Conservation (phyloP, 352 stramenopile genomes). For the Pythium sp. region DNA sequence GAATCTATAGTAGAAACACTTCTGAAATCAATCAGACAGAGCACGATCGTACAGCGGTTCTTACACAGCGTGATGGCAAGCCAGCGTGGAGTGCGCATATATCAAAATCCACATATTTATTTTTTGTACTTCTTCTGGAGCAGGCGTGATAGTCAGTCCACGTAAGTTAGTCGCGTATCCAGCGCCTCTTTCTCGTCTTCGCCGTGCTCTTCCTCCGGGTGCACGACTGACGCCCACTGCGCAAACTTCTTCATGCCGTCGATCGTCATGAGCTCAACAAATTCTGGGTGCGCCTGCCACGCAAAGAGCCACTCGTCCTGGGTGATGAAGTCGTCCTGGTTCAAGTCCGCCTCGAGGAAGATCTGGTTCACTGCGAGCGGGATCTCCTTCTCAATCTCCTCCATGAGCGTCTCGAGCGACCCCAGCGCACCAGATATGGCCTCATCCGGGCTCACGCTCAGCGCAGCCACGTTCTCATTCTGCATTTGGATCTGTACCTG, state of each 20-base stretch:
- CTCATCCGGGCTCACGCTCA: constrained; percentile 41
- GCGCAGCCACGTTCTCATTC: constrained; percentile 32
- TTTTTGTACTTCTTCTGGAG: background rate
- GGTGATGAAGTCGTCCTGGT: constrained; percentile 77
- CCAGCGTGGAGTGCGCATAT: background rate
- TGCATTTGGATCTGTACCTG: constrained; percentile 69
- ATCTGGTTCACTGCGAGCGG: constrained; percentile 83
- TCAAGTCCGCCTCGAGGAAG: constrained; percentile 70
- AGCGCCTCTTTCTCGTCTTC: constrained; percentile 28
- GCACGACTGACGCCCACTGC: constrained; percentile 70
- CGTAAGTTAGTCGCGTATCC: constrained; percentile 57
- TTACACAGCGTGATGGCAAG: no score
- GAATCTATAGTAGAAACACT: no score
- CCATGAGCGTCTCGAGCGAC: constrained; percentile 67
- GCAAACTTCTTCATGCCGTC: constrained; percentile 85
- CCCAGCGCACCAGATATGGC: constrained; percentile 51
- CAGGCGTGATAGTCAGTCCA: constrained; percentile 34
- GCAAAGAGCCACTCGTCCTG: constrained; percentile 82
- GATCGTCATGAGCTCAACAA: constrained; percentile 82
- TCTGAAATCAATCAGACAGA: background rate
- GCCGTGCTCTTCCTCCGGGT: constrained; percentile 24
- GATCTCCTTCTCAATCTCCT: constrained; percentile 80
- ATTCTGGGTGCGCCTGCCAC: constrained; percentile 75
- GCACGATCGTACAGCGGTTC: background rate
- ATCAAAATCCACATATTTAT: background rate